phyloP scores from a whole-genome alignment of 805 yeast species.

The Ogataea methanolica region DNA sequence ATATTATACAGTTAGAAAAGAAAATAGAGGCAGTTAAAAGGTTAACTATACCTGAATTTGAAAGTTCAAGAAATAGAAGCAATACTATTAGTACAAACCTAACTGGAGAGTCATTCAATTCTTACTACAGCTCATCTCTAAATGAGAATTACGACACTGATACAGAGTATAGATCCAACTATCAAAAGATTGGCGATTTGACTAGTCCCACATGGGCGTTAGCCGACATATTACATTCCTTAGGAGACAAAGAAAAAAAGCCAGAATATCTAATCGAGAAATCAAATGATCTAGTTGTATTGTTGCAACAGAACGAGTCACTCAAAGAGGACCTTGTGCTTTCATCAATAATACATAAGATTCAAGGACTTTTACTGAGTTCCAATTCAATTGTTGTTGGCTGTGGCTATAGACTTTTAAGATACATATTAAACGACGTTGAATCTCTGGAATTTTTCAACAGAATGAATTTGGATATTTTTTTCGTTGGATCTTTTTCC shows the following conservation, averaged over 20 bases:
- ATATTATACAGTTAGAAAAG: constrained; percentile 4
- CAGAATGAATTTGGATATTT: constrained; percentile 53
- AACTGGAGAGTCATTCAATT: constrained; percentile 13
- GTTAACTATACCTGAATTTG: constrained; percentile 19
- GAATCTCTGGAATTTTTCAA: constrained; percentile 52
- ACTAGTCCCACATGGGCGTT: constrained; percentile 56
- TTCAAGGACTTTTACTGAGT: constrained; percentile 50
- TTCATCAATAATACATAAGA: constrained; percentile 44
- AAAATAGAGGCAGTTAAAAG: constrained; percentile 12
- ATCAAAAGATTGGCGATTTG: constrained; percentile 1
- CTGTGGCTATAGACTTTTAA: constrained; percentile 68
- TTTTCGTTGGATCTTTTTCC: constrained; percentile 60
- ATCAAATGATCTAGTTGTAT: constrained; percentile 59
- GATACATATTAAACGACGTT: constrained; percentile 55
- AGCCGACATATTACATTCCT: constrained; percentile 54
- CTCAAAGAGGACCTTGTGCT: constrained; percentile 62
- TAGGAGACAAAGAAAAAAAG: constrained; percentile 48
- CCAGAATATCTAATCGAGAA: constrained; percentile 48
- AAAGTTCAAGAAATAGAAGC: constrained; percentile 20
- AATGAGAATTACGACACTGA: constrained; percentile 9
- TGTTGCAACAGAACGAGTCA: constrained; percentile 53
- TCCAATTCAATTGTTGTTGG: constrained; percentile 61
- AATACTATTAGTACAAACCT: constrained; percentile 16
- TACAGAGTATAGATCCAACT: constrained; percentile 1
- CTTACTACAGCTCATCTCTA: constrained; percentile 12